Conservation (phyloP, 2,329 filamentous ascomycete species). For the Anisogramma anomala region DNA sequence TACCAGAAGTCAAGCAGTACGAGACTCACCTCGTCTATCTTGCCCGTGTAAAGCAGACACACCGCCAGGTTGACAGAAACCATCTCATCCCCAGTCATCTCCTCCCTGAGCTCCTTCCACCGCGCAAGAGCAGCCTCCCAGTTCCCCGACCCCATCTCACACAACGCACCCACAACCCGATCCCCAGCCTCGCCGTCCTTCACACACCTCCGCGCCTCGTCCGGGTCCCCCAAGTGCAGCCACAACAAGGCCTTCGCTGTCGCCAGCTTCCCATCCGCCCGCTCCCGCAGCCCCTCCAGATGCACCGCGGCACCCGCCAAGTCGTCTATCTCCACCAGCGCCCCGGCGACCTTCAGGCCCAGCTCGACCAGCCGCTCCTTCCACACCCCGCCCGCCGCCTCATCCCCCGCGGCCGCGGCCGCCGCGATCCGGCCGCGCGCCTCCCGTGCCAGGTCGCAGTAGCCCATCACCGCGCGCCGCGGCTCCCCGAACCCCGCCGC, state of each 20-base stretch:
- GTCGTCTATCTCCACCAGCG: slow-evolving; percentile 79
- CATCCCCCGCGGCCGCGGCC: slow-evolving; percentile 32
- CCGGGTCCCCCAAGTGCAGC: slow-evolving; percentile 67
- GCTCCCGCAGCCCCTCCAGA: slow-evolving; percentile 45
- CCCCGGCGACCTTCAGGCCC: slow-evolving; percentile 53
- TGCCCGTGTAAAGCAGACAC: slow-evolving; percentile 69
- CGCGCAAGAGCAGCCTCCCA: slow-evolving; percentile 51
- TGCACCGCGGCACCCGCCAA: slow-evolving; percentile 67
- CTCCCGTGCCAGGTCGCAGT: slow-evolving; percentile 78
- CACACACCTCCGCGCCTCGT: slow-evolving; percentile 50
- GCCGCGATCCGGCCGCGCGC: slow-evolving; percentile 50
- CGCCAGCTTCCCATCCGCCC: slow-evolving; percentile 29
- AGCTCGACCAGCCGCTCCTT: slow-evolving; percentile 60
- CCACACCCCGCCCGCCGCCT: slow-evolving; percentile 55
- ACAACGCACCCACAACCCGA: slow-evolving; percentile 52
- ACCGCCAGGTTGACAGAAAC: slow-evolving; percentile 74
- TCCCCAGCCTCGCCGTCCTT: slow-evolving; percentile 26
- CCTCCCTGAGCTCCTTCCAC: slow-evolving; percentile 44
- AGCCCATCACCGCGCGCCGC: slow-evolving; percentile 73
- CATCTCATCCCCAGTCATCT: slow-evolving; percentile 48
- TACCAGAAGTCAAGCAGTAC: too few species aligned
- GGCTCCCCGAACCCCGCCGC: slow-evolving; percentile 78
- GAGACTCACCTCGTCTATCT: slow-evolving; percentile 62
- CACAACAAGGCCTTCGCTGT: slow-evolving; percentile 55
- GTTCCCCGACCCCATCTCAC: slow-evolving; percentile 67